Evolutionary conservation across 345 rosid genomes (phyloP).

Genomic region (Linum lewisii): DNA sequence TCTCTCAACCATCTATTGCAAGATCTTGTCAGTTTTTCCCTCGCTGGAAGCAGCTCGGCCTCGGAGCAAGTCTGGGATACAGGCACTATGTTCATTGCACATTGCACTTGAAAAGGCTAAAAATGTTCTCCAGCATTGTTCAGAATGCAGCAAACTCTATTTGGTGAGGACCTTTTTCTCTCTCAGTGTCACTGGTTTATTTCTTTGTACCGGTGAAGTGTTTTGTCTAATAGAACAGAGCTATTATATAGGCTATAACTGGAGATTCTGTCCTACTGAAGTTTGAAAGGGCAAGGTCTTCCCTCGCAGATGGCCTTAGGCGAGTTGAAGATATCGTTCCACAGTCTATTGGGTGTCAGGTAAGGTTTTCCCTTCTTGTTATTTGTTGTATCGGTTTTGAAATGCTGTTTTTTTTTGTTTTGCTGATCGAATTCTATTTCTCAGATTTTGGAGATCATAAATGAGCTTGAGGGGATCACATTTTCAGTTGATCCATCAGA

Average conservation of each 20-base stretch:
- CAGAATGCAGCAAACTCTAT: constrained; percentile 87
- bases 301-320: constrained; percentile 76
- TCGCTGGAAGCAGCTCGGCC: constrained; percentile 96
- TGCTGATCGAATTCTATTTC: constrained; percentile 6
- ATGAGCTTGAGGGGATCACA: constrained; percentile 52
- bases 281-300: constrained; percentile 65
- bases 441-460: constrained; percentile 77
- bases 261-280: constrained; percentile 82
- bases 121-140: constrained; percentile 78
- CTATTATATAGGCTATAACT: constrained; percentile 69
- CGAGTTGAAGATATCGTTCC: constrained; percentile 93
- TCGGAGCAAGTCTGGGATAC: constrained; percentile 94
- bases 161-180: constrained; percentile 39
- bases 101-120: constrained; percentile 87
- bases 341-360: constrained; percentile 81
- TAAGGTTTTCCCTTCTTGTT: constrained; percentile 11
- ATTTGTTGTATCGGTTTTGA: not conserved
- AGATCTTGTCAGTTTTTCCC: constrained; percentile 67
- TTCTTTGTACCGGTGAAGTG: not conserved
- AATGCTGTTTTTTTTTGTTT: constrained; percentile 7
- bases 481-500: constrained; percentile 65
- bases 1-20: constrained; percentile 60
- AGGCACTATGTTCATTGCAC: constrained; percentile 85
- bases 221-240: constrained; percentile 8
- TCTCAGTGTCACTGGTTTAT: not conserved